Conservation (phyloP, 2,329 filamentous ascomycete genomes). For the Calonectria montana region DNA sequence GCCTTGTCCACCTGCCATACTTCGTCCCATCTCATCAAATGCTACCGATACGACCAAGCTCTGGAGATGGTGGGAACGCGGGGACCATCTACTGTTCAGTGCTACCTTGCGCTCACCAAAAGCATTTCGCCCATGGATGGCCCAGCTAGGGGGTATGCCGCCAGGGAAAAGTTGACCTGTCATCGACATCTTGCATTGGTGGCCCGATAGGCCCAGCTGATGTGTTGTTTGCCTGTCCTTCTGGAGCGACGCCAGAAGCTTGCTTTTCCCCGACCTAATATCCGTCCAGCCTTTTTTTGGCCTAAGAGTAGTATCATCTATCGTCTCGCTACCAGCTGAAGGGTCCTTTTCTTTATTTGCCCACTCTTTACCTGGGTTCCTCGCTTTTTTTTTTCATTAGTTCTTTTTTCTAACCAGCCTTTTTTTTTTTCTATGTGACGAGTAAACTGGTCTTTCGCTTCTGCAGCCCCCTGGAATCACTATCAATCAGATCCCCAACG, state of each 20-base stretch:
- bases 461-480: neutral
- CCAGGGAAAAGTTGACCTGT: constrained; percentile 33
- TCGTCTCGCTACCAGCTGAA: neutral
- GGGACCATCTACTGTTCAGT: neutral
- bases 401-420: neutral
- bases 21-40: constrained; percentile 1
- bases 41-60: neutral
- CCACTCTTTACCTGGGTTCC: neutral
- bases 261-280: constrained; percentile 29
- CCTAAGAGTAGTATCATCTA: neutral
- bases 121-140: neutral
- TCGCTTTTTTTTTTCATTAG: constrained; percentile 2
- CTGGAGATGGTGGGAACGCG: neutral
- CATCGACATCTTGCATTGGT: constrained; percentile 42
- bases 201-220: constrained; percentile 23
- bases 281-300: constrained; percentile 10
- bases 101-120: neutral
- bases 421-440: neutral
- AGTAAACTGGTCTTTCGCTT: neutral
- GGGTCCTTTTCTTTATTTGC: neutral
- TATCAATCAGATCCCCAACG: constrained; percentile 1
- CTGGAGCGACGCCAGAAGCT: constrained; percentile 32
- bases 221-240: constrained; percentile 22
- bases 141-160: neutral
- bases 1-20: neutral